phyloP scores from a whole-genome alignment of 1,139 yeast genomes.

The Wickerhamiella infanticola region DNA sequence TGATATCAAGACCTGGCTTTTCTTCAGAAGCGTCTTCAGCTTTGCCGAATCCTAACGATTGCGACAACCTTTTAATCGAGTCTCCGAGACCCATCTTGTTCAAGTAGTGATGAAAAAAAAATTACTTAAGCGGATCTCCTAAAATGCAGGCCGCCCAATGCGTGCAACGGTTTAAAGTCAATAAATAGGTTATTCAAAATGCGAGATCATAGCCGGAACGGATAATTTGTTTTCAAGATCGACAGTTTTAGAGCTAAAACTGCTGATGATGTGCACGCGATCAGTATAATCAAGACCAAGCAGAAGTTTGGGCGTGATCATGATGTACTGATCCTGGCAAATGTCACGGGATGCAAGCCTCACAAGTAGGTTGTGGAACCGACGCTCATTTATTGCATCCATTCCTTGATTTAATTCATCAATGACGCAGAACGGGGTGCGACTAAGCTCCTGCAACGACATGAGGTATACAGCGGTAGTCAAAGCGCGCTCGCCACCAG shows the following conservation, averaged over 20 bases:
- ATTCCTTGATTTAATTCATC: constrained; percentile 98
- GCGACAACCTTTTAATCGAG: constrained; percentile 13
- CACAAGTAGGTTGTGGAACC: constrained; percentile 77
- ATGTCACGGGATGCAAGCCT: constrained; percentile 40
- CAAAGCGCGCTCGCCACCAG: constrained; percentile 97
- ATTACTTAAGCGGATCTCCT: neutral
- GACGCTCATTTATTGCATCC: constrained; percentile 87
- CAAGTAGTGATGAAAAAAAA: neutral
- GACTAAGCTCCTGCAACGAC: constrained; percentile 80
- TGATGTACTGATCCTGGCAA: constrained; percentile 53
- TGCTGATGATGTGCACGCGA: constrained; percentile 77
- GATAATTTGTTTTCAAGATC: neutral
- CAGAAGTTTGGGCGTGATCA: constrained; percentile 83
- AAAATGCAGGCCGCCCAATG: too few species aligned
- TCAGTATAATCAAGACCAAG: constrained; percentile 66
- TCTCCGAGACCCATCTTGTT: constrained; percentile 14
- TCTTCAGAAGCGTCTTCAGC: neutral
- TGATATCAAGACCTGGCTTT: constrained; percentile 7
- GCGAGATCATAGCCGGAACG: neutral
- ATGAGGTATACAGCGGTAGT: constrained; percentile 83
- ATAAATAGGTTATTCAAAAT: too few species aligned
- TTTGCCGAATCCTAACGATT: constrained; percentile 10
- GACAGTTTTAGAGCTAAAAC: constrained; percentile 41
- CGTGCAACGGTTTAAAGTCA: too few species aligned
- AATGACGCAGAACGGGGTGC: constrained; percentile 86